A percentile compares a stretch with the other conserved stretches of the same genome.
phyloP scores from a whole-genome alignment of 2,329 filamentous ascomycete species.

The Fusarium sterilihyphosum region DNA sequence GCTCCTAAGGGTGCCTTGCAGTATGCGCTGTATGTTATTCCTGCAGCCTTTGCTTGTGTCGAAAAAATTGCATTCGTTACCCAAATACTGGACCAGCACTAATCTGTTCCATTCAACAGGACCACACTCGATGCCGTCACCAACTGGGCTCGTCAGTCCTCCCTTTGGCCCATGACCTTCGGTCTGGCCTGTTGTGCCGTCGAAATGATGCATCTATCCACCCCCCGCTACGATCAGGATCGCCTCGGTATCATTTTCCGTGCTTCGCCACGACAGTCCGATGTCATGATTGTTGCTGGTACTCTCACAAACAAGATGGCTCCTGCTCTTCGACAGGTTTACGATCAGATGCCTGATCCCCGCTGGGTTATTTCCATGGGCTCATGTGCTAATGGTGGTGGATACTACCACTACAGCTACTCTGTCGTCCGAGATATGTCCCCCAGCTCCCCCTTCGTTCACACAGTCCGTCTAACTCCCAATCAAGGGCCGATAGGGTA shows the following conservation, averaged over 20 bases:
- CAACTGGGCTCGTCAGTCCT: constrained; percentile 87
- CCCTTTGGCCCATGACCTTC: constrained; percentile 90
- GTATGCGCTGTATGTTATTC: constrained; percentile 80
- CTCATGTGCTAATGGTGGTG: constrained; percentile 84
- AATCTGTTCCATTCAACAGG: constrained; percentile 52
- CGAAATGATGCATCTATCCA: constrained; percentile 93
- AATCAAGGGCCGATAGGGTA: constrained; percentile 70
- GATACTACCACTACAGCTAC: constrained; percentile 90
- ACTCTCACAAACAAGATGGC: constrained; percentile 98
- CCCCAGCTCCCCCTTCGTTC: background rate
- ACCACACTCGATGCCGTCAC: constrained; percentile 81
- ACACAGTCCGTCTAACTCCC: background rate
- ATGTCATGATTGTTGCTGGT: constrained; percentile 93
- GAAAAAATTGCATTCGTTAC: background rate
- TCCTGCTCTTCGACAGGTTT: constrained; percentile 86
- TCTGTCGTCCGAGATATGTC: constrained; percentile 66
- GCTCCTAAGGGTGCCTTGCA: constrained; percentile 82
- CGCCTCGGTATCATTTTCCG: constrained; percentile 91
- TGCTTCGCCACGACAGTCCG: constrained; percentile 85
- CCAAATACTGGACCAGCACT: background rate
- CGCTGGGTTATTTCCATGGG: constrained; percentile 88
- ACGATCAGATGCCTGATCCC: constrained; percentile 95
- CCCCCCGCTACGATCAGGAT: constrained; percentile 89
- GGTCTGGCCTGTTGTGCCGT: constrained; percentile 88
- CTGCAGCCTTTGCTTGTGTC: background rate